Base-by-base conservation (phyloP, 106 monocot species). In the Iris macrosiphon region DNA sequence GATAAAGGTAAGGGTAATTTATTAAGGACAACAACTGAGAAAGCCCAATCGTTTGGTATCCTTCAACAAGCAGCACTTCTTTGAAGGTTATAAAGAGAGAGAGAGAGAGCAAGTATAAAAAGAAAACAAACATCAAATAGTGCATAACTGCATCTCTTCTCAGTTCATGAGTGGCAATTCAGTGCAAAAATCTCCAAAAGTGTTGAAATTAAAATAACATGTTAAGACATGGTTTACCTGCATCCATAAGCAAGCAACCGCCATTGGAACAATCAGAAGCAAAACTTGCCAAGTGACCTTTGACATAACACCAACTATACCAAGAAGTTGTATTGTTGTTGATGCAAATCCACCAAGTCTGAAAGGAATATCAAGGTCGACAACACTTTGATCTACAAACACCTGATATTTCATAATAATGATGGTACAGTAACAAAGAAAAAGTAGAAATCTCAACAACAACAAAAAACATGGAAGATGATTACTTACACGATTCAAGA, bases 361-460 rank as follows among this genome's bases (percentile, higher is more conserved):
- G 58, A 86, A 86, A 41, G 96, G 89, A 67, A 96, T 96, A 72
- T 96, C 96, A 61, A 89, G 76, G 72, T 96, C 96, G 45, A 96
- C 86, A 54, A 96, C 85, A 77, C 89, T 96, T 78, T 96, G 96
- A 78, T 96, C 96, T 59, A 90, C 77, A 65, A 90, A 96, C n/a
- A 96, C 96, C 96, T 96, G 82, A 72, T 43, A 64, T 41, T 65
- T 48, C 38, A 64, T 62, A 62, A 27, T 39, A 23, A 49, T 62
- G 24, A 62, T 62, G 24, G 35, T 42, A 35, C 25, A 53, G 24
- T 20, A 19, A 12, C 27, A 55, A 49, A 49, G 9, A 49, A 20
- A 28, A 20, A 21, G 4, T 2, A 35, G 6, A 31, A 25, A 34
- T 33, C 1, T 1, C 27, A 18, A 26, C 21, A 19, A 13, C 4